A percentile compares a stretch with the other conserved stretches of the same genome.
phyloP scores from a whole-genome alignment of 139 green algal genomes.

The Coelastrella sp. region DNA sequence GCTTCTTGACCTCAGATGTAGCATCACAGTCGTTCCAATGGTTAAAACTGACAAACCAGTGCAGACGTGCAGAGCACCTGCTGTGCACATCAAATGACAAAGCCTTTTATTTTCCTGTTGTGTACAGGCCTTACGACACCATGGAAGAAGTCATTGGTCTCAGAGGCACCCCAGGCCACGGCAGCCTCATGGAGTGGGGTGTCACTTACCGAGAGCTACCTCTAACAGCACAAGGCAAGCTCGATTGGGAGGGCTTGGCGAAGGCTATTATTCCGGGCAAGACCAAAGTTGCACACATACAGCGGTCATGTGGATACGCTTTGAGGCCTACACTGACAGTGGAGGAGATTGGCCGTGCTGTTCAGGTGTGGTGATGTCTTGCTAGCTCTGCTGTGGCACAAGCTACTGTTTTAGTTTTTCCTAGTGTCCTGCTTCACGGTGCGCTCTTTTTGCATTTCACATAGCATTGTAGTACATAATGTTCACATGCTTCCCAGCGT shows the following conservation, averaged over 20 bases:
- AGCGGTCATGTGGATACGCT: slow-evolving; percentile 97
- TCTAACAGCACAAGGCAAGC: slow-evolving; percentile 61
- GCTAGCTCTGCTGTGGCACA: too few relatives aligned
- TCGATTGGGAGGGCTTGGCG: slow-evolving; percentile 84
- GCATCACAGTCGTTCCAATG: too few relatives aligned
- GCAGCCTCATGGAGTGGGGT: slow-evolving; percentile 90
- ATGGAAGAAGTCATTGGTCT: slow-evolving; percentile 97
- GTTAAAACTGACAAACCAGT: too few relatives aligned
- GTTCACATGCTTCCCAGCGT: too few relatives aligned
- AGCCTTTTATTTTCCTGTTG: not conserved
- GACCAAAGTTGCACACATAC: slow-evolving; percentile 87
- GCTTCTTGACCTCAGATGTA: too few relatives aligned
- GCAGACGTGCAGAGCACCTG: too few relatives aligned
- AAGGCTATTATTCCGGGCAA: slow-evolving; percentile 73
- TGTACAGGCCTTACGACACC: slow-evolving; percentile 93
- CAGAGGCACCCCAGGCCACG: slow-evolving; percentile 76
- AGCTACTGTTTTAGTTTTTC: too few relatives aligned
- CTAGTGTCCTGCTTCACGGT: too few relatives aligned
- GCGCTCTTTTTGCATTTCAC: too few relatives aligned
- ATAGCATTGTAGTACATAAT: too few relatives aligned
- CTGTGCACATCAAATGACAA: too few relatives aligned
- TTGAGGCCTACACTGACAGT: slow-evolving; percentile 89
- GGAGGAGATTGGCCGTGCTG: slow-evolving; percentile 75
- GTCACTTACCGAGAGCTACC: slow-evolving; percentile 87
- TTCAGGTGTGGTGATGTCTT: slow-evolving; percentile 44